phyloP scores from a whole-genome alignment of 1,284 basidiomycete genomes.

The Apiotrichum porosum region DNA sequence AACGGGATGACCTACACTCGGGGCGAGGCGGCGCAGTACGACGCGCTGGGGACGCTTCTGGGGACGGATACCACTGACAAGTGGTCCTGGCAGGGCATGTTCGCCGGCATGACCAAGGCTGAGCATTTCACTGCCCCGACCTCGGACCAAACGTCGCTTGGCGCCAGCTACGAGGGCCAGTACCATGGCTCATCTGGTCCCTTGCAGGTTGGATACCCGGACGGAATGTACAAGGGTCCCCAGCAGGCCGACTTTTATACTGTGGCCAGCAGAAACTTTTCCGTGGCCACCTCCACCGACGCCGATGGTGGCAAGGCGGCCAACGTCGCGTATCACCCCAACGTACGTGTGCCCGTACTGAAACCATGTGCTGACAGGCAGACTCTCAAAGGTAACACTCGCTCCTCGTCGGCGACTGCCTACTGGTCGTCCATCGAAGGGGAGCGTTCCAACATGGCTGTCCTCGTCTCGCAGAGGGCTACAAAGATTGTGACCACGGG shows the following conservation, averaged over 20 bases:
- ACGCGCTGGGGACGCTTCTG: conserved; percentile 56
- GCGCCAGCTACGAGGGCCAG: conserved; percentile 45
- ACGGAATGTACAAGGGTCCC: conserved; percentile 57
- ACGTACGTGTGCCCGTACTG: conserved; percentile 5
- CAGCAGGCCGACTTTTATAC: conserved; percentile 55
- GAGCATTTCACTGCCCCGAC: conserved; percentile 59
- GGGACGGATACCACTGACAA: conserved; percentile 37
- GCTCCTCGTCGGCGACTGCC: conserved; percentile 50
- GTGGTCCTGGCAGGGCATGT: conserved; percentile 59
- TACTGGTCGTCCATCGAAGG: conserved; percentile 50
- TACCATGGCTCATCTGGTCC: conserved; percentile 58
- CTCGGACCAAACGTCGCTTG: conserved; percentile 52
- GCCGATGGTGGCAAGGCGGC: conserved; percentile 58
- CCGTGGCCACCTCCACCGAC: conserved; percentile 47
- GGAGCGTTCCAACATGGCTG: conserved; percentile 57
- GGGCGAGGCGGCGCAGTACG: conserved; percentile 58
- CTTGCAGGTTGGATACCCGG: conserved; percentile 52
- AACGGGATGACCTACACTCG: conserved; percentile 53
- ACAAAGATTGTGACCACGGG: conserved; percentile 55
- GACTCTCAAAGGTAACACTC: conserved; percentile 44
- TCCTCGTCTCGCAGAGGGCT: conserved; percentile 56
- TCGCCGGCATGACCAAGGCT: conserved; percentile 56
- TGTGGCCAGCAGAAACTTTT: conserved; percentile 48
- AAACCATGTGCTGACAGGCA: conserved; percentile 8
- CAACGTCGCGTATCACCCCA: conserved; percentile 53